Percentiles rank a stretch among this genome's conserved stretches.
Evolutionary conservation across 2,329 filamentous ascomycete genomes (phyloP).

Genomic region (Fusarium nisikadoi): DNA sequence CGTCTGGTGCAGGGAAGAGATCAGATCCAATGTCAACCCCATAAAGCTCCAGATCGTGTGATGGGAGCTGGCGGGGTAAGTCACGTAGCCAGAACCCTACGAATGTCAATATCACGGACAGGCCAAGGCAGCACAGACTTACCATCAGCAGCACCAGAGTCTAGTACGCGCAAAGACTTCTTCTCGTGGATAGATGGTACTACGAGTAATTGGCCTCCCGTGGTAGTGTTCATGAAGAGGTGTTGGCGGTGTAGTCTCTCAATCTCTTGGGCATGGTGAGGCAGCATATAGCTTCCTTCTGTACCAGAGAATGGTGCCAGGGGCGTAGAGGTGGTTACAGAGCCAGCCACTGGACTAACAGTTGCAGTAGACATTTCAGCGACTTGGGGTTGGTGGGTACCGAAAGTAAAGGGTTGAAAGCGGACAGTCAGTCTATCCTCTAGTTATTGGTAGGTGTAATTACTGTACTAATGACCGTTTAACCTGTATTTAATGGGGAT

Average conservation of each 20-base stretch:
- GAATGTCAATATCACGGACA: neutral
- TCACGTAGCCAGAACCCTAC: neutral
- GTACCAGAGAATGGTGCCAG: neutral
- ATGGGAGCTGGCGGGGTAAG: neutral
- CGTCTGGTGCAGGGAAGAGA: neutral
- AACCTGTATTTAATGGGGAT: neutral
- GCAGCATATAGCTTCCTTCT: neutral
- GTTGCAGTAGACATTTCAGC: neutral
- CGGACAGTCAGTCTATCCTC: accelerated
- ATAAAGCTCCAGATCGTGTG: neutral
- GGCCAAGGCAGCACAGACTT: neutral
- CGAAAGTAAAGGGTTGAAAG: neutral
- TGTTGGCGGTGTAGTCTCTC: neutral
- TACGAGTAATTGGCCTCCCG: neutral
- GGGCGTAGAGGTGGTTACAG: neutral
- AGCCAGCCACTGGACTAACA: neutral
- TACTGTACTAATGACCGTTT: accelerated
- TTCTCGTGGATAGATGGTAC: neutral
- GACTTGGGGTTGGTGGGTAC: neutral
- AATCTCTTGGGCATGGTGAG: neutral
- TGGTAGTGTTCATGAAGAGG: neutral
- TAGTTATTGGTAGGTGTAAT: neutral
- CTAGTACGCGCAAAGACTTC: neutral
- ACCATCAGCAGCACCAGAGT: neutral
- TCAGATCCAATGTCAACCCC: neutral